phyloP scores from a whole-genome alignment of 2,329 filamentous ascomycete genomes.

The Trichoderma harzianum region DNA sequence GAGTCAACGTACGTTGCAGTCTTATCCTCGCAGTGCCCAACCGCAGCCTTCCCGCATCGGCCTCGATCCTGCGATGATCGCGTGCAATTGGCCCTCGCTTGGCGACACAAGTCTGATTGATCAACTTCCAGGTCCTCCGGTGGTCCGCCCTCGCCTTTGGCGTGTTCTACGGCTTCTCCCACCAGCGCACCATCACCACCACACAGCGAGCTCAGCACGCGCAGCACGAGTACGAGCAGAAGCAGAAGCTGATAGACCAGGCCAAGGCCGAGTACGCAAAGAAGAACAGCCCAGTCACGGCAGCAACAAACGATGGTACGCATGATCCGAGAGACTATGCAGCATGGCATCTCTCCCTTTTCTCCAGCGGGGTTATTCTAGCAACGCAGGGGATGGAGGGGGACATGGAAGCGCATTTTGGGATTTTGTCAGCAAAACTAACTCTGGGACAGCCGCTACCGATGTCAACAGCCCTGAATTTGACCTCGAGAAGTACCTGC shows the following conservation, averaged over 20 bases:
- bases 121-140: constrained; percentile 74
- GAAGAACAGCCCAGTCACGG: constrained; percentile 57
- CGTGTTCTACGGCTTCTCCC: constrained; percentile 92
- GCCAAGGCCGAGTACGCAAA: constrained; percentile 88
- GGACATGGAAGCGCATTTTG: not conserved
- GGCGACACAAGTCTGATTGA: constrained; percentile 28
- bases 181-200: constrained; percentile 78
- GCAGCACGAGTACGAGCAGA: constrained; percentile 83
- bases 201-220: constrained; percentile 66
- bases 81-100: constrained; percentile 15
- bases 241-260: constrained; percentile 86
- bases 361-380: not conserved
- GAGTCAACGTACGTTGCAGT: constrained; percentile 59
- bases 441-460: constrained; percentile 30
- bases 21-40: constrained; percentile 9
- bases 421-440: constrained; percentile 1
- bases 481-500: constrained; percentile 83
- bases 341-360: not conserved
- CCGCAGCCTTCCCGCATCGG: constrained; percentile 21
- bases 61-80: constrained; percentile 4
- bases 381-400: not conserved
- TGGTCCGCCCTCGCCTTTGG: constrained; percentile 91
- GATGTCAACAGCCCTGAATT: constrained; percentile 86
- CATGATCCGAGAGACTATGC: not conserved
- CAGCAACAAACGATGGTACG: constrained; percentile 34